Evolutionary conservation across 306 rosid genomes (phyloP), one percentile per base, ranked within the genome.

Genomic region (Hippophae rhamnoides): DNA sequence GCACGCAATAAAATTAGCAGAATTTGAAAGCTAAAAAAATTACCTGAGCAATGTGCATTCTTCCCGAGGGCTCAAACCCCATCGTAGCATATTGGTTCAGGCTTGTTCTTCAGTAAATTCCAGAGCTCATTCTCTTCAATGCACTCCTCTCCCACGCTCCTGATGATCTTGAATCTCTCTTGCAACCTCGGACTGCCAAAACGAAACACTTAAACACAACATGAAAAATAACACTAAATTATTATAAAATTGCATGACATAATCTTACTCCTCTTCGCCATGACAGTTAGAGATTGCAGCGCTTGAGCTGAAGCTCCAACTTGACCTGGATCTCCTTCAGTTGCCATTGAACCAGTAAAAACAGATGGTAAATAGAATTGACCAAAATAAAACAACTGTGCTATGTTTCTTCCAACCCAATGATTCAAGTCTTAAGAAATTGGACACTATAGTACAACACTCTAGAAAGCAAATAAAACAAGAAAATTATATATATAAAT

Each of bases 1-100:
- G 12, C 52, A 48, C 13, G 4, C 12, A 49, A 49, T 49, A 49
- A 7, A 47, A 31, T 13, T 13, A 31, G 5, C 41, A 43, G 13
- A 47, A 13, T 7, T 27, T 11, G 47, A 14, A 25, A n/a, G 14
- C 13, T 42, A 8, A 23, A 8, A 23, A 41, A 50, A 9, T 5
- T 56, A 86, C 97, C 94, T 90, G 97, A 64, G 97, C 95, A 59
- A 90, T 87, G 75, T 90, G 97, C 97, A 90, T 90, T 60, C 96
- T 72, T 2, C 97, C 95, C 8, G 95, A 87, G 41, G 97, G 95
- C 61, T 87, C 94, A 10, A 90, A 90, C 2, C 97, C 97, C 95
- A 12, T 90, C 97, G 25, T 90, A 90, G 74, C 95, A 87, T 47
- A 87, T 43, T 0, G 94, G 94, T 31, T 81, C 86, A 6, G 94